Conservation (phyloP, 306 rosid genomes). For the Begonia masoniana region DNA sequence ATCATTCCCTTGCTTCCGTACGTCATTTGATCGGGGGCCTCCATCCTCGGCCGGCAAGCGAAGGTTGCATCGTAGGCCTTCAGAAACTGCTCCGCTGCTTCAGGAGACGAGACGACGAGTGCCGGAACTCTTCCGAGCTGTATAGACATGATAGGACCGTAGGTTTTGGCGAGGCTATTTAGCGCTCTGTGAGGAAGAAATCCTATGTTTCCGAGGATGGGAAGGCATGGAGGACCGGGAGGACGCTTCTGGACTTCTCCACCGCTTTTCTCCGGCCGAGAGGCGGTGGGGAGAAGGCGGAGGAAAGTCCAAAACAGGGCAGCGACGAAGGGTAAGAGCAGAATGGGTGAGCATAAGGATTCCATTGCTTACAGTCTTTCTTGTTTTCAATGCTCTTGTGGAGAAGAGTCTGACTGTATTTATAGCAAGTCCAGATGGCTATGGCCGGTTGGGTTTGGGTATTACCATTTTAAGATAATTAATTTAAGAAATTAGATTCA, state of each 20-base stretch:
- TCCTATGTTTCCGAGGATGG: conserved; percentile 39
- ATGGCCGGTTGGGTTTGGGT: too few relatives aligned
- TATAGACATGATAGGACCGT: conserved; percentile 44
- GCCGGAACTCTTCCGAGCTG: conserved; percentile 13
- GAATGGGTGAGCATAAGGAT: too few relatives aligned
- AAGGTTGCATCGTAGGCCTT: conserved; percentile 19
- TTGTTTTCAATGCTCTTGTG: too few relatives aligned
- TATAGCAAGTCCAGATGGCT: too few relatives aligned
- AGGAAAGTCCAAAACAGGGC: too few relatives aligned
- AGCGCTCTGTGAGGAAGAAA: conserved; percentile 13
- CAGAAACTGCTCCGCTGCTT: conserved; percentile 12
- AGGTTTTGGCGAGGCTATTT: conserved; percentile 21
- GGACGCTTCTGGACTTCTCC: not conserved
- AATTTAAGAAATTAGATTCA: too few relatives aligned
- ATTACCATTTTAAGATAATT: too few relatives aligned
- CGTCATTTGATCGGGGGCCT: not conserved
- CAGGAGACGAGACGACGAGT: conserved; percentile 9
- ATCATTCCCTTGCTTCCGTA: conserved; percentile 21
- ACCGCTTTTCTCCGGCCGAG: too few relatives aligned
- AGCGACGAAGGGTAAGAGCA: too few relatives aligned
- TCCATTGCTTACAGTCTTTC: too few relatives aligned
- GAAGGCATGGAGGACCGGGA: conserved; percentile 42
- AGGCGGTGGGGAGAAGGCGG: too few relatives aligned
- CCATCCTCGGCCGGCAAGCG: not conserved
- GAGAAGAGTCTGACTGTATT: too few relatives aligned